Evolutionary conservation across 2,329 filamentous ascomycete genomes (phyloP), one percentile per base, ranked within the genome.

Genomic region (Cryoendolithus antarcticus): DNA sequence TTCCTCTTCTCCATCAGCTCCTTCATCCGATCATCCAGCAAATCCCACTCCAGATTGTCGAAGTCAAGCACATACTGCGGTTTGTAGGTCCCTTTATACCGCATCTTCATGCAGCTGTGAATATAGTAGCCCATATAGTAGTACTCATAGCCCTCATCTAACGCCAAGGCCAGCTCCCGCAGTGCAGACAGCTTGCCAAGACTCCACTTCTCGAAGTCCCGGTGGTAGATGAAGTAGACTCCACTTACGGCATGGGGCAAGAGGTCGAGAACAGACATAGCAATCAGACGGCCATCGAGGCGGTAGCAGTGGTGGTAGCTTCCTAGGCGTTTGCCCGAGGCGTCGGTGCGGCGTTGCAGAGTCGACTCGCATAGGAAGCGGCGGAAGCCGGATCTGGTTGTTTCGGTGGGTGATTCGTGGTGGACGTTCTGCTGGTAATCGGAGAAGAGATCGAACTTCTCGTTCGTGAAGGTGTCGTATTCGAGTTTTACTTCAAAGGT

Each of bases 61-160:
- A 81, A 80, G 47, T 88, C 80, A 8, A 89, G 68, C 8, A 91
- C 70, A 51, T 79, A 74, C 53, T 86, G 81, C 1, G 82, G 83
- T 7, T 70, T 67, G 56, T 83, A 91, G 53, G 86, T 80, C 41
- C 78, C 80, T 64, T 91, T 91, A 65, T 91, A 91, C 49, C 71
- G 70, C 84, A 91, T 89, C 64, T 91, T 91, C 38, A 73, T 69
- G 52, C 83, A 89, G 39, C 65, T 76, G 57, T 88, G 82, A 43
- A 91, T 89, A 52, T 89, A 91, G 59, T 77, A 89, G 5, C 84
- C 76, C 76, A 80, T 80, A 60, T 89, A 91, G 72, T 85, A 91
- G 67, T 75, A 86, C 32, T 71, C 63, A 50, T 88, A 86, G 0
- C 74, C 79, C 4, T 66, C 67, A 53, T 89, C 82, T 2, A 70